Base-by-base conservation (phyloP, 2,329 filamentous ascomycete species). In the Fusarium kyushuense region DNA sequence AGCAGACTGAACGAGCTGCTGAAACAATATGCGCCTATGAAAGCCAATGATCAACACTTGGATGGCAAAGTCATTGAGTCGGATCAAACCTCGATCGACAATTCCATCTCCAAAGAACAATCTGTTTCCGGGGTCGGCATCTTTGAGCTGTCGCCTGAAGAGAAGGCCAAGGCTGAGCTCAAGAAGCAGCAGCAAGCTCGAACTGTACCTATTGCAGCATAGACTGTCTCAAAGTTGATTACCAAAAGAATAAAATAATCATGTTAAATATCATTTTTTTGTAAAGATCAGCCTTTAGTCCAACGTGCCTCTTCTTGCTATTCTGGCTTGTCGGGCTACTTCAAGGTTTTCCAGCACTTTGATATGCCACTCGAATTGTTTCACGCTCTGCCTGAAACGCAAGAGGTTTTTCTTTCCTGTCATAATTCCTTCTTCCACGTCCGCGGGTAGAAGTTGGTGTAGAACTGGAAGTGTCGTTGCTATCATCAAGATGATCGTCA, bases 1-100 rank as follows among this genome's bases (percentile, higher is more conserved):
- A 80, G 84, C 25, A 80, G 79, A 8, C 65, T 88, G 71, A 88
- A 87, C 70, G 77, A 81, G 62, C 80, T 84, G 38, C 68, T 87
- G 67, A 78, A 78, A 47, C 74, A 75, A 5, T 82, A 86, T 77
- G 79, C 83, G 1, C 73, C 74, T 0, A 77, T 77, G 75, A 58
- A 62, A 33, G 48, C 74, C 0, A 68, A 45, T 0, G 75, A 77
- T 19, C 7, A 43, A 27, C 46, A 63, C 19, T 45, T 77, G 23
- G 49, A 74, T 35, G 75, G 75, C 3, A 77, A 74, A 55, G 71
- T 77, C 0, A 76, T 77, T 32, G 51, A 62, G 6, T 52, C 69
- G 0, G 62, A 70, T 11, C 19, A 36, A 21, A 42, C 7, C 5
- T 2, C 6, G 1, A n/a, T 41, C 53, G 17, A 23, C n/a, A 27